A percentile compares a stretch with the other conserved stretches of the same genome.
Conservation (phyloP, 2,329 filamentous ascomycete species). For the Ascochyta clinopodiicola region DNA sequence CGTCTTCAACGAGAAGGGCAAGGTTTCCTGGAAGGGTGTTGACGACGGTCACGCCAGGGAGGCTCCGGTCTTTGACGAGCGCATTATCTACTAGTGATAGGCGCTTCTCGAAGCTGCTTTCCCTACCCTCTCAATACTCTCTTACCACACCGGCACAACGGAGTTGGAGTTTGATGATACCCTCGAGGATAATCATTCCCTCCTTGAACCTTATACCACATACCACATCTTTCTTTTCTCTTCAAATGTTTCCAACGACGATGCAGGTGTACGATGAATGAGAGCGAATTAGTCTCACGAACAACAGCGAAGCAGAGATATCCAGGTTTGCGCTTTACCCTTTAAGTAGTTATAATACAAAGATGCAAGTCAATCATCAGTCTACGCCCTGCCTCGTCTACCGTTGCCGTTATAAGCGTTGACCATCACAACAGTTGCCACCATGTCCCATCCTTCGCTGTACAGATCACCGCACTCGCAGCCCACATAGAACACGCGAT, state of each 20-base stretch:
- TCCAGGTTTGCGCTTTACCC: constrained; percentile 12
- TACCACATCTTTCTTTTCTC: constrained; percentile 7
- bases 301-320: constrained; percentile 14
- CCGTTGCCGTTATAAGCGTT: not conserved
- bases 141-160: not conserved
- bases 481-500: not conserved
- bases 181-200: constrained; percentile 1
- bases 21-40: constrained; percentile 50
- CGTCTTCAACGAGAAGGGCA: constrained; percentile 54
- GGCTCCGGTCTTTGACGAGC: constrained; percentile 53
- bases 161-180: constrained; percentile 12
- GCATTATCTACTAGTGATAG: constrained; percentile 40
- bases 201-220: not conserved
- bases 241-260: constrained; percentile 6
- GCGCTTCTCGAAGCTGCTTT: not conserved
- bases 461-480: not conserved
- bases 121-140: not conserved
- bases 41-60: constrained; percentile 50
- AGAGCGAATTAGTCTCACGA: constrained; percentile 3
- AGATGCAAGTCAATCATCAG: not conserved
- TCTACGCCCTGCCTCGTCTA: not conserved
- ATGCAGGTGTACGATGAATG: constrained; percentile 6
- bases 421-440: not conserved
- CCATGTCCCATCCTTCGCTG: not conserved
- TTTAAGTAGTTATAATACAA: constrained; percentile 15